Evolutionary conservation across 1,284 basidiomycete genomes (phyloP).

Genomic region (Tremellales sp.): DNA sequence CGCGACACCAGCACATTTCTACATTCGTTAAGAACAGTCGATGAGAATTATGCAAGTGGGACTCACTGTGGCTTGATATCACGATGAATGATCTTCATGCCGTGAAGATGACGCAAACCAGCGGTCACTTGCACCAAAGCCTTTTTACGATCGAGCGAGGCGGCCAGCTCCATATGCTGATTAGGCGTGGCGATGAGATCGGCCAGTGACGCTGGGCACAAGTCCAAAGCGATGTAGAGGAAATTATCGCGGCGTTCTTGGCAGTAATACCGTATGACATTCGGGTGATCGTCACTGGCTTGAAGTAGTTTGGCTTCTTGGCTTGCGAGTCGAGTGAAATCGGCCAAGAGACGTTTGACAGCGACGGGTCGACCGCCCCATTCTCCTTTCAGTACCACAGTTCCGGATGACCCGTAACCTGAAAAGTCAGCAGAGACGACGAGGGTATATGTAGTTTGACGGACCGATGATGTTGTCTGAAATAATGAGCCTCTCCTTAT

Average conservation of each 20-base stretch:
- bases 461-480: slow-evolving; percentile 75
- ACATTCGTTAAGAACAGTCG: neutral
- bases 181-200: slow-evolving; percentile 84
- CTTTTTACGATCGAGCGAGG: slow-evolving; percentile 81
- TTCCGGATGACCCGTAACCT: slow-evolving; percentile 96
- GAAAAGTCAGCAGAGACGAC: slow-evolving; percentile 3
- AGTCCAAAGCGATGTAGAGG: slow-evolving; percentile 93
- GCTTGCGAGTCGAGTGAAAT: slow-evolving; percentile 90
- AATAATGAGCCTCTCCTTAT: slow-evolving; percentile 55
- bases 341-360: slow-evolving; percentile 89
- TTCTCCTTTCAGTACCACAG: slow-evolving; percentile 88
- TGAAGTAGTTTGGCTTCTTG: slow-evolving; percentile 92
- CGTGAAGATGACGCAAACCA: slow-evolving; percentile 86
- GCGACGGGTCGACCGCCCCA: slow-evolving; percentile 94
- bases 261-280: slow-evolving; percentile 97
- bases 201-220: slow-evolving; percentile 90
- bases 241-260: slow-evolving; percentile 91
- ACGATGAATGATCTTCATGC: slow-evolving; percentile 91
- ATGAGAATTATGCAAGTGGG: neutral
- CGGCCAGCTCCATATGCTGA: slow-evolving; percentile 56
- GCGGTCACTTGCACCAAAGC: slow-evolving; percentile 82
- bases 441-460: slow-evolving; percentile 26
- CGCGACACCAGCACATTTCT: slow-evolving; percentile 85
- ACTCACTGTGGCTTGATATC: slow-evolving; percentile 89
- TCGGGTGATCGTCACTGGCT: slow-evolving; percentile 96